Base-by-base conservation (phyloP, 176 grass and related monocot species). In the Themeda triandra region DNA sequence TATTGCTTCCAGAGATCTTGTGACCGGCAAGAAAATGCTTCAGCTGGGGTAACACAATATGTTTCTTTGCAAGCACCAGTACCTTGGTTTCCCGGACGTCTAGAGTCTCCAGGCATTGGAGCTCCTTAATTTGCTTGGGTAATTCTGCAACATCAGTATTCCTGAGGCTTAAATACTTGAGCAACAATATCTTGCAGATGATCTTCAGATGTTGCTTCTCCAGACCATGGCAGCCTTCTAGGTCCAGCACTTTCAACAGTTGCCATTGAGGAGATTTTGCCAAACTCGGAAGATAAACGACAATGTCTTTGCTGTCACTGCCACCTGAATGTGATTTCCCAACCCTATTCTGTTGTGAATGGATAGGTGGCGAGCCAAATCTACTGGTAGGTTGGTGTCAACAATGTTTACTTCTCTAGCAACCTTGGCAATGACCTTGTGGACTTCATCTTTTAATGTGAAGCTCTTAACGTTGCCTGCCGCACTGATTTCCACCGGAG, bases 151-250 rank as follows among this genome's bases (percentile, higher is more conserved):
- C 48, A 6, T 31, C 27, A 8, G 69, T 87, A 62, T 82, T 58
- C 56, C 58, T 63, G 33, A 88, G 82, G 54, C 80, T 88, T 8
- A 88, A 35, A 35, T 71, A 86, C 45, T 11, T 89, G 9, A 89
- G 82, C 76, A 73, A 0, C 7, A 89, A 4, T 32, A 89, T 79
- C 14, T 84, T 53, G 37, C 81, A 89, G 13, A 85, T 71, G 7
- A 13, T 69, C 69, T 80, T 31, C 39, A 75, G 32, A 6, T 89
- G 73, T 10, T 82, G 19, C 33, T 33, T 66, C 6, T 23, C 68
- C 28, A 89, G 48, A 13, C 32, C 75, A 27, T 35, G 75, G 42
- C 81, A 81, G 39, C 68, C 87, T 66, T 79, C 75, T 8, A 89
- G 83, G 80, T 85, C 87, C 4, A 89, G 45, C 45, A 89, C 58